These are phyloP conservation scores for Xylaria multiplex DNA, from an alignment of 2,329 filamentous ascomycete species.

Conservation along the genomic window DNA sequence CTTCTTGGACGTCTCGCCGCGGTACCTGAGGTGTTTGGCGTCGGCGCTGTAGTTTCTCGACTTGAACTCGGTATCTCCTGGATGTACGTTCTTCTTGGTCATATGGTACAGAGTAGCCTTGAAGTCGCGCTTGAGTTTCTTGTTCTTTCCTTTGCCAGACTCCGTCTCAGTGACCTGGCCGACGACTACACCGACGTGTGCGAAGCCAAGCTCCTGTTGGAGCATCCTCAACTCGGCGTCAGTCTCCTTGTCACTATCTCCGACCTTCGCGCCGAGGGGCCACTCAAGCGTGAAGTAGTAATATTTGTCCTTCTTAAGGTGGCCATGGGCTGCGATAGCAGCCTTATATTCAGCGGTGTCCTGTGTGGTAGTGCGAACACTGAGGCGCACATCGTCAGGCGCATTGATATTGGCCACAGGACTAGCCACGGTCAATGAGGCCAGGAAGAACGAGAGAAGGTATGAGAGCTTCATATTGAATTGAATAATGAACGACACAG, in stretches of 20 bases:
- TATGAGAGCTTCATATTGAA: constrained; percentile 35
- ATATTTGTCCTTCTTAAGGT: constrained; percentile 20
- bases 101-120: constrained; percentile 26
- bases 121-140: constrained; percentile 27
- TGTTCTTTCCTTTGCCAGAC: constrained; percentile 16
- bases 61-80: constrained; percentile 5
- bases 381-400: constrained; percentile 10
- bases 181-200: constrained; percentile 32
- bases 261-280: not conserved
- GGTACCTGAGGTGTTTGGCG: constrained; percentile 11
- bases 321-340: not conserved
- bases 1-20: constrained; percentile 29
- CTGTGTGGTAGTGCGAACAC: not conserved
- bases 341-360: constrained; percentile 15
- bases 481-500: constrained; percentile 5
- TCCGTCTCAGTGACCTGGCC: constrained; percentile 32
- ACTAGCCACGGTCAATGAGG: constrained; percentile 31
- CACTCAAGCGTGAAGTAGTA: constrained; percentile 31
- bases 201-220: constrained; percentile 31
- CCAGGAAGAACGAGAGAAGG: constrained; percentile 34
- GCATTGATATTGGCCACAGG: constrained; percentile 21
- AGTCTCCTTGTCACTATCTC: constrained; percentile 19
- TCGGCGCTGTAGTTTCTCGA: not conserved
- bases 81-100: constrained; percentile 23
- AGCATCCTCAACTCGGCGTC: constrained; percentile 22